Evolutionary conservation across 805 yeast genomes (phyloP).

Genomic region (Candida hungchunana): DNA sequence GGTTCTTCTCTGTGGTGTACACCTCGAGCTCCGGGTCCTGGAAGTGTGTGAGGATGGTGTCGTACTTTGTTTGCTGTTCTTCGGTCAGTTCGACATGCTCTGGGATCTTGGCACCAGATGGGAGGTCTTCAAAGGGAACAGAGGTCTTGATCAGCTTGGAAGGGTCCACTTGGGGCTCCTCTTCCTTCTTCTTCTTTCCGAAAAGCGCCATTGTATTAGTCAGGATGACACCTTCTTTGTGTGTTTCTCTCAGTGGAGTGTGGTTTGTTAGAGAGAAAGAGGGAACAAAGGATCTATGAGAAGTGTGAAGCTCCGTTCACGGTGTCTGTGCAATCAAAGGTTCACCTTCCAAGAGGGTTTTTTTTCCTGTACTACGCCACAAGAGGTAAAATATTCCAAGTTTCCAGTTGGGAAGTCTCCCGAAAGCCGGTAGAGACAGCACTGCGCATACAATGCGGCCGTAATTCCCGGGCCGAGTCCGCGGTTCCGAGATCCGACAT

Average conservation of each 20-base stretch:
- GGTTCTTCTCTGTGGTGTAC: slow-evolving; percentile 35
- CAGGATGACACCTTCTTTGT: not conserved
- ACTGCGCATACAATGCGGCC: not conserved
- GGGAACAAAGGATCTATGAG: not conserved
- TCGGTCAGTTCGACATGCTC: slow-evolving; percentile 40
- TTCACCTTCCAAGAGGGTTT: no score
- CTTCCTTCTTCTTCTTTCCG: slow-evolving; percentile 25
- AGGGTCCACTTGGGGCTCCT: slow-evolving; percentile 23
- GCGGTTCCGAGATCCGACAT: slow-evolving; percentile 2
- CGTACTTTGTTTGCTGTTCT: slow-evolving; percentile 58
- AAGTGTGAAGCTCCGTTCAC: no score
- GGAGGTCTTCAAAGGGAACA: slow-evolving; percentile 56
- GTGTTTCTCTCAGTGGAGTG: not conserved
- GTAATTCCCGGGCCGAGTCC: slow-evolving; percentile 2
- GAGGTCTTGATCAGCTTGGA: slow-evolving; percentile 27
- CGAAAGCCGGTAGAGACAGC: not conserved
- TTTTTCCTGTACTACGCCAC: no score
- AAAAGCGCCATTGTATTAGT: slow-evolving; percentile 23
- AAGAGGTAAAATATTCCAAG: no score
- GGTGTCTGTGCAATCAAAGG: no score
- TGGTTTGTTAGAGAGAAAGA: not conserved
- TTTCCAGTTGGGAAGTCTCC: not conserved
- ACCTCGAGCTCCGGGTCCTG: slow-evolving; percentile 31
- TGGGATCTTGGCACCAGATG: slow-evolving; percentile 47
- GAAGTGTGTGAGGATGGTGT: slow-evolving; percentile 61